A percentile compares a stretch with the other conserved stretches of the same genome.
Conservation (phyloP, 176 grass and related monocot species). For the Triticum dicoccoides region DNA sequence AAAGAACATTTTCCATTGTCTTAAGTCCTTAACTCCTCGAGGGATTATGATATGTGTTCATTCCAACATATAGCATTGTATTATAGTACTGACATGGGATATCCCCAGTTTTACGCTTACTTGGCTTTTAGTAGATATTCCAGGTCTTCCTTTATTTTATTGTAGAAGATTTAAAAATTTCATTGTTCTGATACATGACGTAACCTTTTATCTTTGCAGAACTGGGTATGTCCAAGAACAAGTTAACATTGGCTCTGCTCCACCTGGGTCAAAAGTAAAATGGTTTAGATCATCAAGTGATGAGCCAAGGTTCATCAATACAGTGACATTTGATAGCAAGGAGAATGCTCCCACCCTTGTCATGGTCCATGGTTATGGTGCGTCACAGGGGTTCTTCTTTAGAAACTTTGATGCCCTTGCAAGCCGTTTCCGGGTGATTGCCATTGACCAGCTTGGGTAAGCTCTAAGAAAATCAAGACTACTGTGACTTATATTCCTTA, state of each 20-base stretch:
- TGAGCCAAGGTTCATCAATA: slow-evolving; percentile 96
- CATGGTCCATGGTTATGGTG: slow-evolving; percentile 97
- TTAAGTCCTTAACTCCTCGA: background rate
- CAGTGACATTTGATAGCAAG: slow-evolving; percentile 89
- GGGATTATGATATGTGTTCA: background rate
- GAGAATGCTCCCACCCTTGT: slow-evolving; percentile 85
- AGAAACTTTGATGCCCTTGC: slow-evolving; percentile 96
- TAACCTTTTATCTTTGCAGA: slow-evolving; percentile 42
- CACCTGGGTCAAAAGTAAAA: slow-evolving; percentile 80
- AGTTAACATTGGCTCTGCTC: slow-evolving; percentile 87
- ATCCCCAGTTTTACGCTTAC: background rate
- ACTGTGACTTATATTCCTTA: background rate
- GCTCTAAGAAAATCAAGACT: slow-evolving; percentile 1
- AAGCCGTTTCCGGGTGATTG: slow-evolving; percentile 76
- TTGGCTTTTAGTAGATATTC: background rate
- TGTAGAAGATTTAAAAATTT: background rate
- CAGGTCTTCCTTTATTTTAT: background rate
- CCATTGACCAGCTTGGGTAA: slow-evolving; percentile 97
- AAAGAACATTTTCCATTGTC: background rate
- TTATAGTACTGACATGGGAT: background rate
- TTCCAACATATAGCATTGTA: background rate
- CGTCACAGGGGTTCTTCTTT: slow-evolving; percentile 96
- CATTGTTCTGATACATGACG: background rate
- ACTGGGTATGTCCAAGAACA: slow-evolving; percentile 80
- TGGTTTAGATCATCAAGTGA: slow-evolving; percentile 94